A percentile compares a stretch with the other conserved stretches of the same genome.
Conservation (phyloP, 2,329 filamentous ascomycete species). For the Triangularia verruculosa region DNA sequence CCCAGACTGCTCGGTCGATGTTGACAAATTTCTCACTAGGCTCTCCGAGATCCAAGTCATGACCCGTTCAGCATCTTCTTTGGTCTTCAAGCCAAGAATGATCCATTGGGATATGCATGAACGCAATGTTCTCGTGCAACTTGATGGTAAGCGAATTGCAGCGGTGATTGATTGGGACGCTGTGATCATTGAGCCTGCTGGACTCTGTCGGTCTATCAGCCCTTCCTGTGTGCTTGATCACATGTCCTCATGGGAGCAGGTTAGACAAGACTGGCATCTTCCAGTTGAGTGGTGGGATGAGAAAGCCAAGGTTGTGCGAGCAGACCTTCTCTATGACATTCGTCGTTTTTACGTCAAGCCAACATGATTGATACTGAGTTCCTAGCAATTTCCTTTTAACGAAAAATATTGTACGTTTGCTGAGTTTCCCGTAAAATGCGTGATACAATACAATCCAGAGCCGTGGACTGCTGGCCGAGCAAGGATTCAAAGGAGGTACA, state of each 20-base stretch:
- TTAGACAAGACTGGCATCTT: background rate
- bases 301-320: background rate
- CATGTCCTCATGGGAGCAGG: background rate
- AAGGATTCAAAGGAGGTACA: too few relatives aligned
- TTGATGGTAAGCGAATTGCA: background rate
- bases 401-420: too few relatives aligned
- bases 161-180: constrained; percentile 3
- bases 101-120: background rate
- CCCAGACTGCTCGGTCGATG: background rate
- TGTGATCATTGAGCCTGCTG: background rate
- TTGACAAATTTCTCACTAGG: background rate
- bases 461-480: too few relatives aligned
- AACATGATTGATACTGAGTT: background rate
- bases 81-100: constrained; percentile 4
- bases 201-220: background rate
- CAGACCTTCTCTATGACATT: background rate
- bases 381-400: too few relatives aligned
- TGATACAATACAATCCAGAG: too few relatives aligned
- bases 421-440: too few relatives aligned
- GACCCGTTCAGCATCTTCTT: background rate
- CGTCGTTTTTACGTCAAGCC: background rate
- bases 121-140: background rate
- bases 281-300: background rate
- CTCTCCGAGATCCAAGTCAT: background rate
- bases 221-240: background rate